Evolutionary conservation across 495 filamentous ascomycete genomes (phyloP).

Genomic region (Pyrenula massariospora): DNA sequence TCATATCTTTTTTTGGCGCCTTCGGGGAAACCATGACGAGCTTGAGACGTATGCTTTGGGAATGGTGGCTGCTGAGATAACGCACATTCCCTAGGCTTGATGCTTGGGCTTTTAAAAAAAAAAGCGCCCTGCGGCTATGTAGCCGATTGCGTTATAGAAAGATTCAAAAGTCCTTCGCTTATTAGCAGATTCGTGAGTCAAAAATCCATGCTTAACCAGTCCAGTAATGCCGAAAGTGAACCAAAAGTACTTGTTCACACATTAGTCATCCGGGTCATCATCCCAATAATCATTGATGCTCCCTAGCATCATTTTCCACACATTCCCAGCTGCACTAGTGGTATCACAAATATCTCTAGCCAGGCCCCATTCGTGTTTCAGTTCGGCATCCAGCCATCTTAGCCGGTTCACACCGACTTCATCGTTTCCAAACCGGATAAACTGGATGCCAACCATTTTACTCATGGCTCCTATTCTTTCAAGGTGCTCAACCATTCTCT

Average conservation of each 20-base stretch:
- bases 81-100: no score
- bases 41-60: no score
- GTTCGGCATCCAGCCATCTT: constrained; percentile 14
- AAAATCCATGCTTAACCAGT: neutral
- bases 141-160: no score
- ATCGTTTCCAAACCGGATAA: constrained; percentile 28
- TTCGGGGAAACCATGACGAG: no score
- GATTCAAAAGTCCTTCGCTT: no score
- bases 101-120: no score
- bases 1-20: no score
- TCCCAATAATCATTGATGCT: constrained; percentile 10
- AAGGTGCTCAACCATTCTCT: constrained; percentile 1
- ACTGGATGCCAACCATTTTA: constrained; percentile 22
- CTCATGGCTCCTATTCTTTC: constrained; percentile 7
- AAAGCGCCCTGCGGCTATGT: no score
- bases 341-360: constrained; percentile 23
- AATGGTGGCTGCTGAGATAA: no score
- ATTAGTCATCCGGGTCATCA: constrained; percentile 3
- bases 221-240: neutral
- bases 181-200: neutral
- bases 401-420: constrained; percentile 14
- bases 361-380: constrained; percentile 1
- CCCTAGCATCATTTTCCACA: constrained; percentile 24
- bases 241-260: neutral
- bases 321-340: constrained; percentile 14